Percentiles rank a stretch among this genome's conserved stretches.
Evolutionary conservation across 805 yeast genomes (phyloP).

Genomic region (Candida michaelii): DNA sequence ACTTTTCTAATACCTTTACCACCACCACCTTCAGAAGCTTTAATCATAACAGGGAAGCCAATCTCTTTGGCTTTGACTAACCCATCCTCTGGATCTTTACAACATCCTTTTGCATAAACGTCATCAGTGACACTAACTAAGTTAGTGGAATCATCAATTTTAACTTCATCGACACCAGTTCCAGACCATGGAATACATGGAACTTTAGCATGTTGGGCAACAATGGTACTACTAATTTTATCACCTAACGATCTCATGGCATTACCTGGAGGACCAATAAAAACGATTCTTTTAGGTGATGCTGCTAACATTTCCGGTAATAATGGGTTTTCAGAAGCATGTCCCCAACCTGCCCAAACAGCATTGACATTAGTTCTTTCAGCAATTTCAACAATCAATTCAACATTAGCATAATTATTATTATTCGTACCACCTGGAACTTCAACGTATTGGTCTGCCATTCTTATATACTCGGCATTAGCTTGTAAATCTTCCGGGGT

Average conservation of each 20-base stretch:
- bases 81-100: slow-evolving; percentile 84
- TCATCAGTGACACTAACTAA: slow-evolving; percentile 88
- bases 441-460: slow-evolving; percentile 98
- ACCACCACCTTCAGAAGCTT: slow-evolving; percentile 99
- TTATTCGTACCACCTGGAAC: slow-evolving; percentile 99
- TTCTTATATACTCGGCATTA: slow-evolving; percentile 95
- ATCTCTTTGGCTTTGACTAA: slow-evolving; percentile 77
- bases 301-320: slow-evolving; percentile 92
- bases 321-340: slow-evolving; percentile 97
- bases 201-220: slow-evolving; percentile 97
- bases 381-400: slow-evolving; percentile 93
- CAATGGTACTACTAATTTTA: slow-evolving; percentile 95
- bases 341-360: slow-evolving; percentile 99
- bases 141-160: slow-evolving; percentile 63
- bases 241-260: slow-evolving; percentile 99
- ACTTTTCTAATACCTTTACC: slow-evolving; percentile 99
- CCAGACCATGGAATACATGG: slow-evolving; percentile 99
- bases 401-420: slow-evolving; percentile 97
- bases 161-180: slow-evolving; percentile 87
- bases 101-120: slow-evolving; percentile 86
- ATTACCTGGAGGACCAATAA: slow-evolving; percentile 98
- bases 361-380: slow-evolving; percentile 97
- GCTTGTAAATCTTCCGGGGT: slow-evolving; percentile 99
- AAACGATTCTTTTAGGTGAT: slow-evolving; percentile 86
- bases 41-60: slow-evolving; percentile 98